A percentile compares a stretch with the other conserved stretches of the same genome.
Evolutionary conservation across 768 basidiomycete species (phyloP).

Genomic region (Lyophyllum decastes): DNA sequence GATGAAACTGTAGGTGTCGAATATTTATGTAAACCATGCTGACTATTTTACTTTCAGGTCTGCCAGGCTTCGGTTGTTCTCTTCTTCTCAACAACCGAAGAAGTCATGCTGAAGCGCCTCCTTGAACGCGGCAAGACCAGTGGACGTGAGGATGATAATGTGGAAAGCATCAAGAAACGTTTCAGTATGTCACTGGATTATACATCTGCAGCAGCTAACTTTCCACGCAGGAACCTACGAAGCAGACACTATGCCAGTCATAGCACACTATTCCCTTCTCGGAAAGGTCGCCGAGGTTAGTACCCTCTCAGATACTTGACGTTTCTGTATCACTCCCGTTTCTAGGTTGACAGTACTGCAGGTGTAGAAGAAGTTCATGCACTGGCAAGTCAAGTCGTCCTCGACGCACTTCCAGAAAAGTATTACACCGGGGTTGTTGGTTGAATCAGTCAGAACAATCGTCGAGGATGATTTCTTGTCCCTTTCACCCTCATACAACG

Average conservation of each 20-base stretch:
- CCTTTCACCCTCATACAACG: not conserved
- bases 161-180: constrained; percentile 94
- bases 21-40: not conserved
- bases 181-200: constrained; percentile 60
- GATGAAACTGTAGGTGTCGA: constrained; percentile 68
- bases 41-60: constrained; percentile 48
- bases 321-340: not conserved
- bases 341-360: constrained; percentile 66
- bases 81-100: constrained; percentile 86
- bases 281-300: constrained; percentile 81
- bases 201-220: not conserved
- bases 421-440: constrained; percentile 11
- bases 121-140: constrained; percentile 91
- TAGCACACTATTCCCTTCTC: constrained; percentile 70
- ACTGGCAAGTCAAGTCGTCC: constrained; percentile 52
- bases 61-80: constrained; percentile 80
- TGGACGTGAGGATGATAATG: constrained; percentile 95
- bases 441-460: constrained; percentile 1
- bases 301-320: not conserved
- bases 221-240: constrained; percentile 70
- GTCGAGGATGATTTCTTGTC: constrained; percentile 3
- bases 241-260: constrained; percentile 90
- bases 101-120: constrained; percentile 84
- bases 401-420: constrained; percentile 20
- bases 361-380: constrained; percentile 22